phyloP scores from a whole-genome alignment of 148 eudicot species.

The Diospyros kaki region DNA sequence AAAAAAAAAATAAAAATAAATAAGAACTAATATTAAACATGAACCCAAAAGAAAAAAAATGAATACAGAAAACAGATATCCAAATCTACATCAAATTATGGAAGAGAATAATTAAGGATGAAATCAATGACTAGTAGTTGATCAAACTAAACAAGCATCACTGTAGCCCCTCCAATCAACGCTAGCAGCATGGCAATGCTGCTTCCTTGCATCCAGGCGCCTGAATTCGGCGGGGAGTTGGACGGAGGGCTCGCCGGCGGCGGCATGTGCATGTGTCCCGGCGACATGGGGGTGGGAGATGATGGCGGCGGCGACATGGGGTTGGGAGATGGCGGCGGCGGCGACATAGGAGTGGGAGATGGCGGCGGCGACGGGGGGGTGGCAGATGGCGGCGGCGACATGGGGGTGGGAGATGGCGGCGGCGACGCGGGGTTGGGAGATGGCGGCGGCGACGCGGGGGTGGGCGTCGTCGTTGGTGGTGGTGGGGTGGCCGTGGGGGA shows the following conservation, averaged over 20 bases:
- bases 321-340: no score
- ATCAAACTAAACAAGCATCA: not conserved
- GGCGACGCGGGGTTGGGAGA: not conserved
- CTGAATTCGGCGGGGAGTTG: not conserved
- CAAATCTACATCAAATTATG: constrained; percentile 18
- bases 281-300: not conserved
- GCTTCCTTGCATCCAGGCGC: not conserved
- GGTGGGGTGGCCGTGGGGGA: not conserved
- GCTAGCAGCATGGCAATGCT: constrained; percentile 10
- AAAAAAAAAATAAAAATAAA: not conserved
- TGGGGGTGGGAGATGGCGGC: no score
- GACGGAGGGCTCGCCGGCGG: not conserved
- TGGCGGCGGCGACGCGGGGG: not conserved
- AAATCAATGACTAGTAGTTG: not conserved
- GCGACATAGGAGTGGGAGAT: no score
- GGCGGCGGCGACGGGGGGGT: no score
- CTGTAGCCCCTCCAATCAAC: constrained; percentile 7
- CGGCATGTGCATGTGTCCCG: not conserved
- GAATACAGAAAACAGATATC: constrained; percentile 13
- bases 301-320: not conserved
- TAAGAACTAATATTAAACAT: not conserved
- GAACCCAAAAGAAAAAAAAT: not conserved
- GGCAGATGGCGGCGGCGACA: no score
- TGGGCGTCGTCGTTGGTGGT: not conserved
- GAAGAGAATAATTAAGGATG: not conserved